Evolutionary conservation across 805 yeast genomes (phyloP).

Genomic region (Lipomyces sp.): DNA sequence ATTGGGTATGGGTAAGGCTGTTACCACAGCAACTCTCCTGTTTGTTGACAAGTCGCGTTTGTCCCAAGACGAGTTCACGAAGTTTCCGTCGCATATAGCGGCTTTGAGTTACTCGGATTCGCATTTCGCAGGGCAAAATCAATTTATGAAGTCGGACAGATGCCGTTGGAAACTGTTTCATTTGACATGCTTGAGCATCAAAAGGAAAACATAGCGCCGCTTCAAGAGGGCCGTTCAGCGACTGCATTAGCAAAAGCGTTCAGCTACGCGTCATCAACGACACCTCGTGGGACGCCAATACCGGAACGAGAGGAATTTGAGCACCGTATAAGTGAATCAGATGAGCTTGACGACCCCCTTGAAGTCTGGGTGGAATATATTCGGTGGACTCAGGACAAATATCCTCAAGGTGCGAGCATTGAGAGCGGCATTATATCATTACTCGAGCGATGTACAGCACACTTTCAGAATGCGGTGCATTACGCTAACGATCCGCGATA

Average conservation of each 20-base stretch:
- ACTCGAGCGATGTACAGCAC: conserved; percentile 68
- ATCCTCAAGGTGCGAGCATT: conserved; percentile 58
- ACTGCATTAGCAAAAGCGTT: conserved; percentile 50
- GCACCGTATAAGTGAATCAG: conserved; percentile 38
- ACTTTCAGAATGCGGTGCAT: conserved; percentile 58
- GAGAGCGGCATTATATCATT: conserved; percentile 64
- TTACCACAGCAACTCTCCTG: too few relatives aligned
- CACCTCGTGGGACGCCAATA: conserved; percentile 32
- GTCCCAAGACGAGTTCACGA: too few relatives aligned
- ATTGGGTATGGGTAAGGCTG: too few relatives aligned
- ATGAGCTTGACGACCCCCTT: conserved; percentile 78
- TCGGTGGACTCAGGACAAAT: conserved; percentile 59
- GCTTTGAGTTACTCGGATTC: too few relatives aligned
- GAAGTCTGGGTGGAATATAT: conserved; percentile 72
- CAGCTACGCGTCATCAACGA: conserved; percentile 28
- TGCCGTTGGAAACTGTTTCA: too few relatives aligned
- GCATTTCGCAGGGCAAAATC: too few relatives aligned
- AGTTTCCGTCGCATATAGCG: too few relatives aligned
- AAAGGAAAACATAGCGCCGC: conserved; percentile 74
- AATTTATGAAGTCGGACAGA: too few relatives aligned
- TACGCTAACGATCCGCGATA: conserved; percentile 84
- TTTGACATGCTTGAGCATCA: conserved; percentile 54
- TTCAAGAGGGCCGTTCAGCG: conserved; percentile 67
- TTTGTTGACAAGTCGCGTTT: too few relatives aligned
- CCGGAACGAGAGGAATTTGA: conserved; percentile 43